Evolutionary conservation across 352 stramenopile genomes (phyloP), one percentile per base, ranked within the genome.

Genomic region (Elongisporangium prolatum): DNA sequence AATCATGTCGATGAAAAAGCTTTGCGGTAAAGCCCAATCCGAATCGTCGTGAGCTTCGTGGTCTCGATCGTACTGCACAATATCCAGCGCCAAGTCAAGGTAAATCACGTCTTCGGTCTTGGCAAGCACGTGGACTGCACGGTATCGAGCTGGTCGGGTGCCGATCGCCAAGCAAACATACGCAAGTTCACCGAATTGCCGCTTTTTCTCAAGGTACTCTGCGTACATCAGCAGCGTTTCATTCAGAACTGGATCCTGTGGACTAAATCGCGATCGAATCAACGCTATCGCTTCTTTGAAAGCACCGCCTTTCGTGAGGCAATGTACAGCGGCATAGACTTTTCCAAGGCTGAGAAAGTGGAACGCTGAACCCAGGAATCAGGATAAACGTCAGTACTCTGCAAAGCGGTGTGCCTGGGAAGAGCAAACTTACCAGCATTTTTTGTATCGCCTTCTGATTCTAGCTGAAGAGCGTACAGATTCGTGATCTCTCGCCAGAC

Each of bases 401-500:
- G 24, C 34, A 20, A 50, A 47, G n/a, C n/a, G n/a, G n/a, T n/a
- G n/a, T n/a, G n/a, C 4, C 3, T 18, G 64, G n/a, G 44, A 22
- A 14, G 52, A 5, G 34, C 16, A 21, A 3, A 40, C 61, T 13
- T 57, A 82, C 75, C 75, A 51, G 80, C 81, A 22, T 57, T 50
- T 28, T 77, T 83, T 22, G 72, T 75, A 28, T 90, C 74, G 0
- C 81, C 72, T 9, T 66, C 48, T 0, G 57, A 53, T 14, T 80
- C 69, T 1, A 91, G 62, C 40, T 91, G 84, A 1, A 62, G 63
- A 1, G 84, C 81, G 18, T 89, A 93, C 21, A 90, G 52, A 22
- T 72, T 71, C 2, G 78, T 77, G 50, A 89, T 64, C 47, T 93
- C 77, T 24, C 75, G 68, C 84, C 84, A 93, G 17, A 91, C 70